Base-by-base conservation (phyloP, 768 basidiomycete genomes). In the Amanita jacksonii region DNA sequence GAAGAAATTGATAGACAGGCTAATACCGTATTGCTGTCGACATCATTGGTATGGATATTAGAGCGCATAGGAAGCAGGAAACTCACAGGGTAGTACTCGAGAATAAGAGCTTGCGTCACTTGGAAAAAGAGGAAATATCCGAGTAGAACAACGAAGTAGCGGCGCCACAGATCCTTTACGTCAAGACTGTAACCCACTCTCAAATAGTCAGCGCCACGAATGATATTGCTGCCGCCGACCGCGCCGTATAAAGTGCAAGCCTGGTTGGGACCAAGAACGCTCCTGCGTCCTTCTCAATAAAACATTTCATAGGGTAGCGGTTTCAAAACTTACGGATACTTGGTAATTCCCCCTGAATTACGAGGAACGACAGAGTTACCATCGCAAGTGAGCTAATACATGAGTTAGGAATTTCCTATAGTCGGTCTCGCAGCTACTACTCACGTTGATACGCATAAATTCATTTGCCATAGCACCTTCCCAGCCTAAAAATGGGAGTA, bases 391-490 rank as follows among this genome's bases (percentile, higher is more conserved):
- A 86, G 55, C 73, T 81, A 48, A 12, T 22, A 3, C 8, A 15
- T 15, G 4, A 30, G 10, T 19, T 31, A 4, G 43, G 31, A 19
- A 13, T 47, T 38, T 45, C 34, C 47, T 43, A 47, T 24, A 12
- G 38, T 38, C 5, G 22, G 18, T n/a, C 12, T 15, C 48, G 45
- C 27, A 22, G 38, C 51, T 9, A 44, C n/a, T 40, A 58, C 67
- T 51, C 55, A 83, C 82, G 15, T 72, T 59, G 27, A 79, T 76
- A 13, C 77, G 75, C 67, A 69, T 75, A 61, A 91, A 90, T 58
- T 94, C 90, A 58, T 92, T 92, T 61, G 84, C 79, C 79, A 93
- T 84, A 28, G 74, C 66, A 2, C 76, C 79, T 51, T 83, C 76
- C 73, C 85, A 91, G 0, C 77, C 79, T 79, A 45, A 18, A 44